Percentiles rank a stretch among this genome's conserved stretches.
Conservation (phyloP, 2,329 filamentous ascomycete genomes). For the Sporothrix phasma region DNA sequence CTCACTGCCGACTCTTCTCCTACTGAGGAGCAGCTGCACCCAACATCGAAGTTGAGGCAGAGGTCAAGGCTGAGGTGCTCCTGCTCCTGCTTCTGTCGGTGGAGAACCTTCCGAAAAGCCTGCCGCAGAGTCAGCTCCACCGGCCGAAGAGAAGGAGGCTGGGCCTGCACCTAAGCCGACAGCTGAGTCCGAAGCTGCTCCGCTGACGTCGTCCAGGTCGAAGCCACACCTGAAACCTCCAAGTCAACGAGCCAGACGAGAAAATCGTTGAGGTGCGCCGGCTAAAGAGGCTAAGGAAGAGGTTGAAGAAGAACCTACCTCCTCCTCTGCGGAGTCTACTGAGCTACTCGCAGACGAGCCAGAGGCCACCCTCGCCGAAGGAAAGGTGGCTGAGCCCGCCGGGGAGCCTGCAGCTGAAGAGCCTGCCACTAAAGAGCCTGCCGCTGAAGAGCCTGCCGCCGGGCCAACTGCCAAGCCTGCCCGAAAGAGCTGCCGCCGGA, state of each 20-base stretch:
- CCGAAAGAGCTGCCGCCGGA: too few species aligned
- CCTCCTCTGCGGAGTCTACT: neutral
- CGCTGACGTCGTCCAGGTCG: neutral
- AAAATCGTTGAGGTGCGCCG: neutral
- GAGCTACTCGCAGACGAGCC: neutral
- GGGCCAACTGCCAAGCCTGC: neutral
- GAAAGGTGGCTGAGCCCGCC: neutral
- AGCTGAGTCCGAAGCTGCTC: neutral
- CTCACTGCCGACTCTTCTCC: neutral
- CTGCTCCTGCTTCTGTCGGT: too few species aligned
- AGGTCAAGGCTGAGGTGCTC: neutral
- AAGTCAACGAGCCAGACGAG: neutral
- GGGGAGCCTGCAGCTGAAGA: neutral
- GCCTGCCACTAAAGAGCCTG: neutral
- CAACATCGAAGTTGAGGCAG: neutral
- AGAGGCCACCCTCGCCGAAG: neutral
- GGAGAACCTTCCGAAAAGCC: neutral
- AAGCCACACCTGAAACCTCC: neutral
- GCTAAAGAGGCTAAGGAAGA: neutral
- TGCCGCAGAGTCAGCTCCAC: neutral
- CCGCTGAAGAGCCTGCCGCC: neutral
- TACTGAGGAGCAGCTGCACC: neutral
- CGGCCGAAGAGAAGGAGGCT: neutral
- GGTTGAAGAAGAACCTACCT: neutral
- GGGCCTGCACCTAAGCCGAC: neutral